phyloP scores from a whole-genome alignment of 352 stramenopile species.

The Blastocystis sp. region DNA sequence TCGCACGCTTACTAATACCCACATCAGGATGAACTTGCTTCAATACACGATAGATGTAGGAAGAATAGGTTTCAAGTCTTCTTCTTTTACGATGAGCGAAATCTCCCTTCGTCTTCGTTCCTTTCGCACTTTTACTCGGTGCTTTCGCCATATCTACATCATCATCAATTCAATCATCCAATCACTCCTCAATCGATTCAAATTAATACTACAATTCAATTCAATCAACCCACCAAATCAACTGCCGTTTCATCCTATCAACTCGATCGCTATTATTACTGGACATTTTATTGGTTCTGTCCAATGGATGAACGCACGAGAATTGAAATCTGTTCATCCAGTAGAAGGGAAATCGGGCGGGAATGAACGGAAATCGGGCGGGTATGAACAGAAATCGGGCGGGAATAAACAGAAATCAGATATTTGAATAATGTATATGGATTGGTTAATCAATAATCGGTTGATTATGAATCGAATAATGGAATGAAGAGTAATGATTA shows the following conservation, averaged over 20 bases:
- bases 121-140: conserved; percentile 75
- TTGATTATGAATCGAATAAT: neutral
- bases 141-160: conserved; percentile 53
- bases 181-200: neutral
- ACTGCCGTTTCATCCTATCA: neutral
- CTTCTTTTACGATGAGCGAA: conserved; percentile 73
- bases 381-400: conserved; percentile 10
- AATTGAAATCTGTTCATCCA: no score
- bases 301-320: neutral
- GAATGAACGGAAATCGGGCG: neutral
- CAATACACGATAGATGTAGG: conserved; percentile 83
- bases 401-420: neutral
- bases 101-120: conserved; percentile 74
- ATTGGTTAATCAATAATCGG: neutral
- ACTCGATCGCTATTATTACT: neutral
- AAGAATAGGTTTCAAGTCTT: conserved; percentile 79
- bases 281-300: neutral
- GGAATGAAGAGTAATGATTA: neutral
- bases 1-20: conserved; percentile 74
- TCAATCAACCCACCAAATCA: neutral
- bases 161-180: conserved; percentile 6
- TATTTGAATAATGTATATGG: neutral
- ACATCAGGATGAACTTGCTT: conserved; percentile 75
- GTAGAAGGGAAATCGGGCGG: no score
- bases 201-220: neutral